Evolutionary conservation across 2,329 filamentous ascomycete genomes (phyloP), one percentile per base, ranked within the genome.

Genomic region (Pyricularia sp.): DNA sequence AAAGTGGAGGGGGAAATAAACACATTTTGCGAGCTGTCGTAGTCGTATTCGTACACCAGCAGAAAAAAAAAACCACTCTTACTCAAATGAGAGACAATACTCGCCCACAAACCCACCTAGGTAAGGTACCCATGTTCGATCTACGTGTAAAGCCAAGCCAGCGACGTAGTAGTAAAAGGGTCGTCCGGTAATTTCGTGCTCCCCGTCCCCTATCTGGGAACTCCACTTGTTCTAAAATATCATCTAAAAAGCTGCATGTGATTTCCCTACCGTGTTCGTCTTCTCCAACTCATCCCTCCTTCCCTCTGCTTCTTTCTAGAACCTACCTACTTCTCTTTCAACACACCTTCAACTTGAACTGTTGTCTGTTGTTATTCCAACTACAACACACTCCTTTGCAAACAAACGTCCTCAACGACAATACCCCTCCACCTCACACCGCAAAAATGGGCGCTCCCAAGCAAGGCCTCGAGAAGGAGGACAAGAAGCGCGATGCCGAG

Each of bases 401-500:
- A 13, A 19, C 26, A 26, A 28, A 59, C 12, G 55, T 59, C 55
- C 55, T 59, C 55, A 59, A 59, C 55, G 55, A 59, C 55, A 59
- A 12, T 19, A 59, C 55, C 55, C 24, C 26, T 26, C 40, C 9
- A 13, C 24, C 8, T 3, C n/a, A 33, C 59, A 65, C 53, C 64
- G 63, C 57, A 62, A 55, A 24, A 22, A 65, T 63, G 33, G 49
- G 35, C 16, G 55, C 66, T 40, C 53, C 67, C 60, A 68, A 66
- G 40, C 33, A 64, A 33, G 63, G 59, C 70, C 88, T 96, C 75
- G 91, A 96, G 83, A 79, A 81, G 73, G 91, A 96, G 79, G 86
- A 96, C 75, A 88, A 93, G 76, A 75, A 78, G 73, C 91, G 92
- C 71, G 92, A 96, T 89, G 90, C 91, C 68, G 88, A 85, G 70